Base-by-base conservation (phyloP, 116 monocot species). In the Iris pallida region DNA sequence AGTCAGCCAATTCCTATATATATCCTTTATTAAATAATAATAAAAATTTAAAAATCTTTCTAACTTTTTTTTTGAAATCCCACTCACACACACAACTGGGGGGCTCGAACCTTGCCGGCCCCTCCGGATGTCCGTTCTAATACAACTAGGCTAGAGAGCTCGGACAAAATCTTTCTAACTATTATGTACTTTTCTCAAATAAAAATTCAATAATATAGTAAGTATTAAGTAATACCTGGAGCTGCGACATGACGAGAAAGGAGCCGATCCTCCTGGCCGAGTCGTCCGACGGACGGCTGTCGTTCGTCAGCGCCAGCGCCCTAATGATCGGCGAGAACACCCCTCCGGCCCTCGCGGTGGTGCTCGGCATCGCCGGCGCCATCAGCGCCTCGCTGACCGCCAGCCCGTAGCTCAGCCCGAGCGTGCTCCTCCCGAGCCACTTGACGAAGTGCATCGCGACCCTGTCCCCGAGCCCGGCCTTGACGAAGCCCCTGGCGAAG, bases 361-460 rank as follows among this genome's bases (percentile, higher is more conserved):
- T 89, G 49, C 93, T 93, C 51, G 93, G 93, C 93, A 93, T 93
- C 3, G 93, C 89, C 3, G 89, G 93, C 0, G 93, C 89, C 47
- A 93, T 80, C 10, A 83, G 54, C 0, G 86, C 84, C 72, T 93
- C 89, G 30, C 93, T 86, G 41, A 86, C 51, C 14, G 84, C 79
- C 17, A 93, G 76, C 45, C 93, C 89, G 53, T 93, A 89, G 10
- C 89, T 81, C 61, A 93, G 63, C 6, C 93, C 93, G 47, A 93
- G 61, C 19, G 93, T 89, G 71, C 89, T 93, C 63, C 61, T 79
- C 51, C 93, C 89, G 7, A 93, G 70, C 86, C 81, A 93, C 57
- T 84, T 88, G 18, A 93, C 93, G 57, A 93, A 89, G 42, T 81
- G 86, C 1, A 86, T 86, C 4, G 89, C 89, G 9, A 93, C 69